Percentiles rank a stretch among this genome's conserved stretches.
Conservation (phyloP, 2,329 filamentous ascomycete genomes). For the Lithohypha guttulata region DNA sequence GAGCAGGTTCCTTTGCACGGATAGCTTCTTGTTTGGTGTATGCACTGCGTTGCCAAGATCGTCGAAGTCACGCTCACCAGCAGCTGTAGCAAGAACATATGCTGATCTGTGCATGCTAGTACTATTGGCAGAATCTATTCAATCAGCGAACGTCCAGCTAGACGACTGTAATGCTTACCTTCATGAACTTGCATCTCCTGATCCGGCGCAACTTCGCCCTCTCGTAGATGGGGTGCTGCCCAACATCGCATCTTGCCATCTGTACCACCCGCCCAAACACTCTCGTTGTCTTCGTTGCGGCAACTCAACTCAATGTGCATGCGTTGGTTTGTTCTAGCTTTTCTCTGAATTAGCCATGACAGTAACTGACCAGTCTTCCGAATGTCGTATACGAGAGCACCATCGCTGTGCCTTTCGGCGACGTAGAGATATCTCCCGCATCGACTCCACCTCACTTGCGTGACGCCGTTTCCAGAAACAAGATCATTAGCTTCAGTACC, state of each 20-base stretch:
- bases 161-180: constrained; percentile 30
- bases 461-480: constrained; percentile 43
- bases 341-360: constrained; percentile 38
- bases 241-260: constrained; percentile 46
- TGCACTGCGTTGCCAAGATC: constrained; percentile 1
- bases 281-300: constrained; percentile 30
- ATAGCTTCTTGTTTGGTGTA: neutral
- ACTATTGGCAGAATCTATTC: constrained; percentile 29
- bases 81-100: constrained; percentile 39
- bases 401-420: constrained; percentile 46
- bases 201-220: constrained; percentile 33
- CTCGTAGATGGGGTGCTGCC: constrained; percentile 34
- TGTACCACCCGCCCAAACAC: constrained; percentile 49
- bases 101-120: constrained; percentile 38
- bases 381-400: constrained; percentile 49
- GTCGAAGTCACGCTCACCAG: constrained; percentile 29
- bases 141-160: constrained; percentile 30
- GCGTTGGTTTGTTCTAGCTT: constrained; percentile 43
- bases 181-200: constrained; percentile 36
- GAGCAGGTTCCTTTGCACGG: neutral
- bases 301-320: constrained; percentile 43
- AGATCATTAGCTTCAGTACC: constrained; percentile 29
- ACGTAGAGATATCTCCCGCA: constrained; percentile 49
- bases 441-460: constrained; percentile 46
- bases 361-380: constrained; percentile 43